Evolutionary conservation across 345 rosid genomes (phyloP), one percentile per base, ranked within the genome.

Genomic region (Gynandropsis gynandra): DNA sequence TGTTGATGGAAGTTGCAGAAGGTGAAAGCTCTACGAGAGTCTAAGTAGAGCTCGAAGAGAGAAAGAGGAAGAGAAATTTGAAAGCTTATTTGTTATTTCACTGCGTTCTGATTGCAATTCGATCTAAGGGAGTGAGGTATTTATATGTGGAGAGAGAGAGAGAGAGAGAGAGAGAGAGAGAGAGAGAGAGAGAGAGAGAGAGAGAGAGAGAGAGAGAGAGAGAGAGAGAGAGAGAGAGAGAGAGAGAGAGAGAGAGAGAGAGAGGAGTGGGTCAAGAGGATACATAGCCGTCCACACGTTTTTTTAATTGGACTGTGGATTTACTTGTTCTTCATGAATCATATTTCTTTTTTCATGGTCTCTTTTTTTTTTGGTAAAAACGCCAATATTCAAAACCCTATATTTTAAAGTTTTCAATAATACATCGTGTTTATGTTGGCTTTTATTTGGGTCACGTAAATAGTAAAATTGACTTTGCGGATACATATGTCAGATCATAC

Each of bases 271-370:
- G 15, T 32, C 10, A 19, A 6, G 12, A 8, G 10, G 33, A 13
- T 27, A 5, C 18, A 34, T 11, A n/a, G 59, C 77, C 80, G 84
- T 62, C 89, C 85, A 81, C 96, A 84, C 97, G 90, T 88, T 83
- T 83, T 76, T 65, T 50, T 49, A 57, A 59, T 58, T 69, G 61
- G 47, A 66, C 47, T 53, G 16, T 47, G 16, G 40, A 46, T 52
- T 32, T 29, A 24, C 35, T 27, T 42, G 0, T 15, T 53, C 5
- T 39, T 18, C 10, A 53, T 58, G 55, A 57, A 52, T 32, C 48
- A 3, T n/a, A 53, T 40, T 21, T 57, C 33, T 3, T 16, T 58
- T 16, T 18, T 12, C 7, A 7, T 17, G 2, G 32, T 41, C 4
- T 35, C 4, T n/a, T 37, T 8, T 24, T n/a, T 37, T 8, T 24